Evolutionary conservation across 352 stramenopile genomes (phyloP), one percentile per base, ranked within the genome.

Genomic region (Elongisporangium senticosum): DNA sequence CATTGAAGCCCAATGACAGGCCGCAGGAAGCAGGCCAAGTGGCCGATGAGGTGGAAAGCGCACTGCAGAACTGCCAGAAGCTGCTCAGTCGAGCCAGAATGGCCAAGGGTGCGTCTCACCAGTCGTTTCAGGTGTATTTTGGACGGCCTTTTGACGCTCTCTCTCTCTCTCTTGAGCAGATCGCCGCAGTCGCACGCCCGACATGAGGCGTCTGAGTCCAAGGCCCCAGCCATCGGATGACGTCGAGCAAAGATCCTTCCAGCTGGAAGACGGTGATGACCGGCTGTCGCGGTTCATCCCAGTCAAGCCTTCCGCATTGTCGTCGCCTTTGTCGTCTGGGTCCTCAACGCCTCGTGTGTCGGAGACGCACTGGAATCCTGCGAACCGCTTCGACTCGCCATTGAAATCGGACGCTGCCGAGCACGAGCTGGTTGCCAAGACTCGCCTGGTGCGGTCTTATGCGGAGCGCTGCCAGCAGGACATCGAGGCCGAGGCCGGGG

Each of bases 1-100:
- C 49, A 55, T 19, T 33, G 19, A 17, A 28, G 0, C 1, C 64
- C 40, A 23, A 37, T 51, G 24, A 59, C 51, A 63, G n/a, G 15
- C 61, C 72, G 17, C 65, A 74, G 56, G 55, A 75, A 26, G 71
- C 72, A 1, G 75, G 67, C 7, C 61, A 82, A 40, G 71, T 87
- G 0, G 73, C 67, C 0, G 71, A 86, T 14, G 75, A 87, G 61
- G 69, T 89, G 14, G 79, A 85, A 49, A 73, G 58, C 49, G 77
- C 77, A 40, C 56, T 89, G 4, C 51, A 61, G 11, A 79, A 77
- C 26, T 89, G 77, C 47, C 74, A 87, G 19, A 67, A 70, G 20
- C 72, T 89, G 11, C 54, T 89, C 51, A 37, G 47, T 5, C 63
- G 61, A n/a, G 69, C 62, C 33, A 43, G 33, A n/a, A 56, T 33